A percentile compares a stretch with the other conserved stretches of the same genome.
Conservation (phyloP, 257 asterid genomes). For the Primulina eburnea region DNA sequence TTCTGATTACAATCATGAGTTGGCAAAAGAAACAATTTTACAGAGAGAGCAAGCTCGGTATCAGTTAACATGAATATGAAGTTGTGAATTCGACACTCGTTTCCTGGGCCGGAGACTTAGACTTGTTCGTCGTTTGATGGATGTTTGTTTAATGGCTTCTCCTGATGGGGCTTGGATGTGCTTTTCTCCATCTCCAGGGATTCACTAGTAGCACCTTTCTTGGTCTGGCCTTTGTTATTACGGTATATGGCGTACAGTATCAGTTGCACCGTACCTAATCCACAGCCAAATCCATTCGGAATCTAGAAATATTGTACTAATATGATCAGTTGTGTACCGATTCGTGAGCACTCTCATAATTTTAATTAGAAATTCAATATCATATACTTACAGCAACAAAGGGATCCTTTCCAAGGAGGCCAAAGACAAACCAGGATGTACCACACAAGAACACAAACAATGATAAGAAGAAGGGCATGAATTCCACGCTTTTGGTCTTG, state of each 20-base stretch:
- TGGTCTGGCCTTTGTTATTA: slow-evolving; percentile 42
- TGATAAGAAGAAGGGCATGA: slow-evolving; percentile 56
- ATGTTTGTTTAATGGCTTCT: slow-evolving; percentile 21
- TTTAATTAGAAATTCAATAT: neutral
- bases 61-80: neutral
- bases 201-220: slow-evolving; percentile 22
- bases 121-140: slow-evolving; percentile 36
- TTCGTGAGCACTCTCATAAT: neutral
- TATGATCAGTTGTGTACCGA: neutral
- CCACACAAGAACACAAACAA: slow-evolving; percentile 49
- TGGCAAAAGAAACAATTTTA: neutral
- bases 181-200: slow-evolving; percentile 30
- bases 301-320: slow-evolving; percentile 38
- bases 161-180: slow-evolving; percentile 28
- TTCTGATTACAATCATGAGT: neutral
- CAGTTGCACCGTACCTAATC: slow-evolving; percentile 70
- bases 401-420: slow-evolving; percentile 49
- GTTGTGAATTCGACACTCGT: neutral
- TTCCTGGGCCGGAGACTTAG: neutral
- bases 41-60: neutral
- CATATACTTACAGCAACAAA: slow-evolving; percentile 43
- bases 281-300: slow-evolving; percentile 76
- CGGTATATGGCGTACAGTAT: slow-evolving; percentile 63
- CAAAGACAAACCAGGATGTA: slow-evolving; percentile 45
- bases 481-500: slow-evolving; percentile 53